These are phyloP conservation scores for Fomitopsis schrenkii DNA, from an alignment of 1,284 basidiomycete species.

Conservation along the genomic window DNA sequence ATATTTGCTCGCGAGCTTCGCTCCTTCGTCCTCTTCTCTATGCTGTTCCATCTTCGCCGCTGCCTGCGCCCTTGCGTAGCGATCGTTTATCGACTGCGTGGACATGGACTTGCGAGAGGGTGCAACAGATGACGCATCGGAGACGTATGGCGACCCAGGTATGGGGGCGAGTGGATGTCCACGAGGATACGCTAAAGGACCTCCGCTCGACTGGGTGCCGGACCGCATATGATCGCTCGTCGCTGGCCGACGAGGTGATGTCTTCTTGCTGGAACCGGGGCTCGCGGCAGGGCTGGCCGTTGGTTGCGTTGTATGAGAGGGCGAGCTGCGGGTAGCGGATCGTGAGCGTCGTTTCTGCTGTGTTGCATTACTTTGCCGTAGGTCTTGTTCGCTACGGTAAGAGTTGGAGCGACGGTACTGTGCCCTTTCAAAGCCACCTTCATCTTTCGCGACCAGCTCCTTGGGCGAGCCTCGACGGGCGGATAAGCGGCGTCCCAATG, in stretches of 20 bases:
- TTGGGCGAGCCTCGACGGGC: constrained; percentile 15
- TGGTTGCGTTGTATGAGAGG: constrained; percentile 13
- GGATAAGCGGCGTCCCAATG: constrained; percentile 63
- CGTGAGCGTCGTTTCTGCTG: constrained; percentile 19
- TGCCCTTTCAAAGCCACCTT: constrained; percentile 32
- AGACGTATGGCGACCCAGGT: constrained; percentile 53
- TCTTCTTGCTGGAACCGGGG: constrained; percentile 14
- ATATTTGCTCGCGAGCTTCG: constrained; percentile 16
- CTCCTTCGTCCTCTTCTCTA: constrained; percentile 27
- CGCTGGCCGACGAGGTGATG: constrained; percentile 11
- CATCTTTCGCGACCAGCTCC: constrained; percentile 15
- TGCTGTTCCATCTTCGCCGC: constrained; percentile 5
- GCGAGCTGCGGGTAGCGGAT: constrained; percentile 25
- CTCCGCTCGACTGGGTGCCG: constrained; percentile 16
- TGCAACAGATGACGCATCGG: constrained; percentile 44
- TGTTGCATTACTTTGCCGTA: constrained; percentile 1
- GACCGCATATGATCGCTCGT: constrained; percentile 16
- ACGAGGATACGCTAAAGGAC: constrained; percentile 27
- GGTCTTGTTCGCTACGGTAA: constrained; percentile 19
- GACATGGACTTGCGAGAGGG: constrained; percentile 19
- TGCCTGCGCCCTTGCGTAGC: background rate
- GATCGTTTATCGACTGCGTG: constrained; percentile 12
- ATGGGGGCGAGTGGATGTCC: constrained; percentile 50
- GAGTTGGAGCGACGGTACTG: constrained; percentile 24
- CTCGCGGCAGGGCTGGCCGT: constrained; percentile 14